Evolutionary conservation across 176 grass and related monocot genomes (phyloP).

Genomic region (Aegilops longissima): DNA sequence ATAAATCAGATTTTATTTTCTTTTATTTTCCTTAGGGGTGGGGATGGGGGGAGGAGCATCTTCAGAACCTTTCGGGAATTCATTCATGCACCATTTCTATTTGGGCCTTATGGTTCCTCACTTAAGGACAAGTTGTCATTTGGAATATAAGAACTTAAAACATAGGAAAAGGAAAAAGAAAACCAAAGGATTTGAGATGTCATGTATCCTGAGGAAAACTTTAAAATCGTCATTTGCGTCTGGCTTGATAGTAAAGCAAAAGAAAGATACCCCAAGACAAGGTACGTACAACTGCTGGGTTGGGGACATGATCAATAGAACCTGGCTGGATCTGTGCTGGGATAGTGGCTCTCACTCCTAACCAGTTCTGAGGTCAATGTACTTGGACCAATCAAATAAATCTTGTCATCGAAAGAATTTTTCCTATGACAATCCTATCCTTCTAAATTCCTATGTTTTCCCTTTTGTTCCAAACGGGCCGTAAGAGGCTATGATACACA

Average conservation of each 20-base stretch:
- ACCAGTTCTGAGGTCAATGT: no score
- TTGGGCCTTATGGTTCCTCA: neutral
- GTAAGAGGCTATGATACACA: neutral
- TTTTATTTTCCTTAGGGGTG: neutral
- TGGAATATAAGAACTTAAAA: neutral
- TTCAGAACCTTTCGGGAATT: conserved; percentile 15
- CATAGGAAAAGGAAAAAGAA: no score
- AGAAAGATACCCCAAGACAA: no score
- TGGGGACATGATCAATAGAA: no score
- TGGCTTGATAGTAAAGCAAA: no score
- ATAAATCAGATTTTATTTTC: neutral
- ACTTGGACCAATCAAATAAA: no score
- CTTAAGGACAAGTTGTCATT: neutral
- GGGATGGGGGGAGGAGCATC: neutral
- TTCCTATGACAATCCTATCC: neutral
- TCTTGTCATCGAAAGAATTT: neutral
- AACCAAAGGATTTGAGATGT: neutral
- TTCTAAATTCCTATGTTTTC: neutral
- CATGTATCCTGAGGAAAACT: neutral
- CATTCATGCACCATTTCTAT: conserved; percentile 6
- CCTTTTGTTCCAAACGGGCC: neutral
- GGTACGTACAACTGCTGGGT: no score
- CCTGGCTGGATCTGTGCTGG: no score
- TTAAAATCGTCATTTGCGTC: neutral
- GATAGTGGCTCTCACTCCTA: no score